These are phyloP conservation scores for Botrytis squamosa DNA, from an alignment of 2,329 filamentous ascomycete species.

Conservation along the genomic window DNA sequence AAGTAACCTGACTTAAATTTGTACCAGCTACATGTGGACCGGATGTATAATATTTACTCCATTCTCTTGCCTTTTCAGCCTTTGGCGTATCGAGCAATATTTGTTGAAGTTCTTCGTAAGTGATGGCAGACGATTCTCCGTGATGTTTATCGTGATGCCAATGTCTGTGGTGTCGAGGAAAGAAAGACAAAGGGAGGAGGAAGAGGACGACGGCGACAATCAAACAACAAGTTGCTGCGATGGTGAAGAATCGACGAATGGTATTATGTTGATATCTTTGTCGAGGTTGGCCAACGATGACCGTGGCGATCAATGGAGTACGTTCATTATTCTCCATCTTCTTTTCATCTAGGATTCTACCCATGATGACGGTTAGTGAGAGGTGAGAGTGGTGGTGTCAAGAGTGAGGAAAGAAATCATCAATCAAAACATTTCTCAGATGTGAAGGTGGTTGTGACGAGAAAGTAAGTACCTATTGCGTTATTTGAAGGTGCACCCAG, in stretches of 20 bases:
- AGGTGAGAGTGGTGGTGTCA: neutral
- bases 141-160: slow-evolving; percentile 37
- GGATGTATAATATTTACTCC: slow-evolving; percentile 75
- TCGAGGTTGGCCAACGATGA: slow-evolving; percentile 53
- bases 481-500: neutral
- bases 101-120: slow-evolving; percentile 52
- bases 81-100: slow-evolving; percentile 60
- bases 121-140: slow-evolving; percentile 34
- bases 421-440: neutral
- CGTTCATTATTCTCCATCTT: slow-evolving; percentile 43
- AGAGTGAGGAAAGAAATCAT: neutral
- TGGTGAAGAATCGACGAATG: slow-evolving; percentile 64
- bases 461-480: neutral
- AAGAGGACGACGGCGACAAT: slow-evolving; percentile 44
- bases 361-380: slow-evolving; percentile 15
- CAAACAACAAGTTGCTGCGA: slow-evolving; percentile 56
- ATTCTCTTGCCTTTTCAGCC: slow-evolving; percentile 60
- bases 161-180: slow-evolving; percentile 38
- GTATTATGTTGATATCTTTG: slow-evolving; percentile 59
- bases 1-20: slow-evolving; percentile 69
- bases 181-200: slow-evolving; percentile 48
- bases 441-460: neutral
- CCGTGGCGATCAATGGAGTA: slow-evolving; percentile 66
- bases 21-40: slow-evolving; percentile 75
- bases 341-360: slow-evolving; percentile 14